Percentiles rank a stretch among this genome's conserved stretches.
These are phyloP conservation scores for Citrullus mucosospermus DNA, from an alignment of 306 rosid genomes.

Conservation along the genomic window DNA sequence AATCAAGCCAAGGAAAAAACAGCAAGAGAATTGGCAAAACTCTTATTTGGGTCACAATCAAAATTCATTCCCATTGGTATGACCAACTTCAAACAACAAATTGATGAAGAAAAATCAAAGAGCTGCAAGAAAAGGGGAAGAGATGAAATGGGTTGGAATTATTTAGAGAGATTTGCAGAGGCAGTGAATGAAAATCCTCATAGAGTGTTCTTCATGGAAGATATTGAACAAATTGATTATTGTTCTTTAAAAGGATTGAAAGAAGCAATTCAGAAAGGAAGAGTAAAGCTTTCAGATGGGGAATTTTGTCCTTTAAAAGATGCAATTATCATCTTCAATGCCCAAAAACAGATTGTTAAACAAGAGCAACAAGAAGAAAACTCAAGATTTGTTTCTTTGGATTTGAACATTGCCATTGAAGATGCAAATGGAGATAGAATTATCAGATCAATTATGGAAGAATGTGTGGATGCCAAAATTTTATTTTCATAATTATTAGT, in stretches of 20 bases:
- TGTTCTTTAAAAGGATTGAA: constrained; percentile 47
- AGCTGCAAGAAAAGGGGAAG: constrained; percentile 38
- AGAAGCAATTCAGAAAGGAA: constrained; percentile 52
- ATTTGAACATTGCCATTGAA: constrained; percentile 59
- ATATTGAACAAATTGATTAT: constrained; percentile 43
- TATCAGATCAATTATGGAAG: constrained; percentile 32
- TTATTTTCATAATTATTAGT: constrained; percentile 16
- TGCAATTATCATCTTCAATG: constrained; percentile 57
- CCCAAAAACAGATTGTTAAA: constrained; percentile 26
- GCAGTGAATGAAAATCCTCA: constrained; percentile 72
- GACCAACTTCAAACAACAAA: constrained; percentile 27
- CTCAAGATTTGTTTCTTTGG: constrained; percentile 7
- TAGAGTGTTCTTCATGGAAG: constrained; percentile 76
- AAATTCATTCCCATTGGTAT: constrained; percentile 34
- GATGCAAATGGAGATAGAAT: constrained; percentile 9
- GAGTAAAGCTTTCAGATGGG: constrained; percentile 28
- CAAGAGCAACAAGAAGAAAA: constrained; percentile 13
- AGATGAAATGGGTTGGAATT: constrained; percentile 34
- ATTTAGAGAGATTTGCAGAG: constrained; percentile 54
- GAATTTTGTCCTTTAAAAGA: constrained; percentile 56
- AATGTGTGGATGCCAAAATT: constrained; percentile 47
- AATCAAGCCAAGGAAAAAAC: constrained; percentile 44
- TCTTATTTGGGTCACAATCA: constrained; percentile 51
- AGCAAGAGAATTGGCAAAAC: constrained; percentile 62
- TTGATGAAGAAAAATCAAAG: constrained; percentile 15